Percentiles rank a stretch among this genome's conserved stretches.
phyloP scores from a whole-genome alignment of 2,329 filamentous ascomycete genomes.

The Paecilomyces sp. region DNA sequence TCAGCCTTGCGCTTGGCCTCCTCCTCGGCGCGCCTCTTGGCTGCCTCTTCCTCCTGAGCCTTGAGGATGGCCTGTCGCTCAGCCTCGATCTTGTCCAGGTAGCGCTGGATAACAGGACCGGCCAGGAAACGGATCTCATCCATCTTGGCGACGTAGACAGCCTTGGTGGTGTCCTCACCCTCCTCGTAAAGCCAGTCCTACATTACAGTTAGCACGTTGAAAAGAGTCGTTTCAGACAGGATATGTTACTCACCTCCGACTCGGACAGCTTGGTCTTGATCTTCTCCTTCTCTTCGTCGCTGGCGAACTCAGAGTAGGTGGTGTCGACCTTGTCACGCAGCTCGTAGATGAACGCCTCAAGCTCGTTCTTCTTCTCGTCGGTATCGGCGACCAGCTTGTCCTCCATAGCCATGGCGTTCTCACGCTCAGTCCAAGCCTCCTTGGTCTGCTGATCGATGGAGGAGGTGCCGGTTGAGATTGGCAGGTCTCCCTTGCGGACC shows the following conservation, averaged over 20 bases:
- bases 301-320: constrained; percentile 80
- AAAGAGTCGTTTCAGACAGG: neutral
- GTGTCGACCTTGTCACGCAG: constrained; percentile 92
- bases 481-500: constrained; percentile 91
- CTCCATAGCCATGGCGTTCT: constrained; percentile 89
- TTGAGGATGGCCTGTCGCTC: constrained; percentile 68
- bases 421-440: constrained; percentile 67
- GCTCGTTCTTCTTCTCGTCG: constrained; percentile 99
- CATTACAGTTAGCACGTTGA: constrained; percentile 12
- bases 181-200: constrained; percentile 99
- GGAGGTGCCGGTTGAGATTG: constrained; percentile 74
- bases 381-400: constrained; percentile 98
- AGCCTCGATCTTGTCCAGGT: constrained; percentile 88
- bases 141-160: constrained; percentile 87
- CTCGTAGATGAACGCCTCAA: constrained; percentile 96
- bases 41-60: constrained; percentile 58
- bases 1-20: constrained; percentile 74
- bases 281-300: constrained; percentile 85
- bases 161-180: constrained; percentile 89
- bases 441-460: constrained; percentile 66
- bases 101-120: constrained; percentile 85
- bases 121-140: constrained; percentile 89
- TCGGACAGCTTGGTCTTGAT: constrained; percentile 75
- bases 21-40: constrained; percentile 56
- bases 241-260: constrained; percentile 63